Conservation (phyloP, 305 asterid genomes). For the Plantago lanceolata region DNA sequence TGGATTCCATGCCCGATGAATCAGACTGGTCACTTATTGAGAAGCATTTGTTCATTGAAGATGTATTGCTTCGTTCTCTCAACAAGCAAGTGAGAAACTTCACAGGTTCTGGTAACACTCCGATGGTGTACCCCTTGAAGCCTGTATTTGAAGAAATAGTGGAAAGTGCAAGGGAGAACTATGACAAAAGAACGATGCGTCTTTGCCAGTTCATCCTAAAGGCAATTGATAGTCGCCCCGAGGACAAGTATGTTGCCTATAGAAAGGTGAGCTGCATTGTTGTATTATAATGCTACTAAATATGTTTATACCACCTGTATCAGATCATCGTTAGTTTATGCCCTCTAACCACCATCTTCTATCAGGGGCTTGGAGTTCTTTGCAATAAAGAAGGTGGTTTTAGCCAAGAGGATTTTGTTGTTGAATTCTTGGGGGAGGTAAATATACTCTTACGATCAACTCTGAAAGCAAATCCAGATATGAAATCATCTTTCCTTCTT, state of each 20-base stretch:
- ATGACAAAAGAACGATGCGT: constrained; percentile 56
- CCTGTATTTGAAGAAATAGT: constrained; percentile 77
- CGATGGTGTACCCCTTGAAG: constrained; percentile 78
- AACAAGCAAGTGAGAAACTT: constrained; percentile 79
- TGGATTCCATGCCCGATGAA: constrained; percentile 97
- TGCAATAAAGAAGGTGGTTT: constrained; percentile 97
- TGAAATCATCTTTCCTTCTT: constrained; percentile 3
- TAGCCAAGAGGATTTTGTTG: constrained; percentile 86
- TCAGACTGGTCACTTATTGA: constrained; percentile 82
- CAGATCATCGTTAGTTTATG: constrained; percentile 20
- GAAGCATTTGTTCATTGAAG: constrained; percentile 86
- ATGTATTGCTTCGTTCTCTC: constrained; percentile 76
- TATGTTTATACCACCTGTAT: background rate
- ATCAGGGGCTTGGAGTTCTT: constrained; percentile 98
- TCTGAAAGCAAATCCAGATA: constrained; percentile 3
- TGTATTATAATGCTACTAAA: constrained; percentile 10
- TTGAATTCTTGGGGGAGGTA: constrained; percentile 99
- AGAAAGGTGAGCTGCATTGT: constrained; percentile 62
- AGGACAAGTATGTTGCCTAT: constrained; percentile 91
- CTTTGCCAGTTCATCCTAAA: constrained; percentile 68
- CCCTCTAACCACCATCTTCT: constrained; percentile 25
- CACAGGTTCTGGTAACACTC: constrained; percentile 85
- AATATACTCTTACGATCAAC: constrained; percentile 5
- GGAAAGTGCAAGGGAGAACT: constrained; percentile 53
- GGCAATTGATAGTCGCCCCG: constrained; percentile 79